phyloP scores from a whole-genome alignment of 352 stramenopile species.

The Phytopythium delawarense region DNA sequence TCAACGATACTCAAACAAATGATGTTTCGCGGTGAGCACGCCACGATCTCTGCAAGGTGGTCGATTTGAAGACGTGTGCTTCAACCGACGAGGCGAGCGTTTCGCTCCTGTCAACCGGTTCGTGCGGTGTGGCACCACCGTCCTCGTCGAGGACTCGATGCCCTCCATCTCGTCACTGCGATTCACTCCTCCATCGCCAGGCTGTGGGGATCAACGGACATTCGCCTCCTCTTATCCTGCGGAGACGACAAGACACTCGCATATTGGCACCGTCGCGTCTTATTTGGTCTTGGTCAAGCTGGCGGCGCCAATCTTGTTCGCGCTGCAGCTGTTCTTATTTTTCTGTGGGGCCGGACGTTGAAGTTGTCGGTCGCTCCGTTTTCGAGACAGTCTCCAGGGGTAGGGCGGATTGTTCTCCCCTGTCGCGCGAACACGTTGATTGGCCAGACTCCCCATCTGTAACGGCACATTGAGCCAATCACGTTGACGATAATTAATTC shows the following conservation, averaged over 20 bases:
- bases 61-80: too few relatives aligned
- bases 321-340: neutral
- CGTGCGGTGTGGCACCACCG: neutral
- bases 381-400: conserved; percentile 4
- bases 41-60: too few relatives aligned
- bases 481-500: conserved; percentile 1
- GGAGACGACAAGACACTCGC: neutral
- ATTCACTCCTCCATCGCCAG: neutral
- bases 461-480: conserved; percentile 3
- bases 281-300: neutral
- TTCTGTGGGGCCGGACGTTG: neutral
- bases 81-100: neutral
- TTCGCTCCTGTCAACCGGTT: neutral
- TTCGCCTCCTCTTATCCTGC: neutral
- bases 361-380: conserved; percentile 1
- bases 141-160: neutral
- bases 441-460: neutral
- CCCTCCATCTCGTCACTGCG: neutral
- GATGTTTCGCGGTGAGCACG: too few relatives aligned
- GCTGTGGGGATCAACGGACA: neutral
- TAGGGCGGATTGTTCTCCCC: conserved; percentile 4
- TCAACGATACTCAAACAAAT: too few relatives aligned
- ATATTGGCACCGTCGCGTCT: neutral
- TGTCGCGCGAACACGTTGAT: neutral
- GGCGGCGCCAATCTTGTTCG: neutral